Evolutionary conservation across 1,284 basidiomycete genomes (phyloP), one percentile per base, ranked within the genome.

Genomic region (Marasmius oreades): DNA sequence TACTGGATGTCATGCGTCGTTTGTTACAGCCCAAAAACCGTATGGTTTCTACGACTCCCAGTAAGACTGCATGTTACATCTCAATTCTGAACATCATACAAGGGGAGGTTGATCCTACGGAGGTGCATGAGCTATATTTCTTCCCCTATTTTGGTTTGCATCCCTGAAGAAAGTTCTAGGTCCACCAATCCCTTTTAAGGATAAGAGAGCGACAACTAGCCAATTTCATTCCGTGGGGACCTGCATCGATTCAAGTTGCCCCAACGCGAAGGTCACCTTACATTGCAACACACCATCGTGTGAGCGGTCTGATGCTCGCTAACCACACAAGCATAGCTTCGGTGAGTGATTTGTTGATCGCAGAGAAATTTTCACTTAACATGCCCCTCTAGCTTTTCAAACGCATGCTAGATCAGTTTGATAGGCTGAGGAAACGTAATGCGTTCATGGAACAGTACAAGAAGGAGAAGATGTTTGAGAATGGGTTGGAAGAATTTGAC

Each of bases 171-270:
- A 31, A 31, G 28, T 31, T n/a, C 28, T 5, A 31, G 28, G 91
- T 95, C 7, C 97, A 99, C 72, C 97, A 99, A 84, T 97, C 94
- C 14, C 77, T 99, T 33, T 80, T 99, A 23, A 88, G 97, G 8
- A 99, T 99, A 65, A 86, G 97, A 33, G 97, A 99, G 73, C 85
- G 96, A 31, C 93, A 98, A 67, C 79, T 99, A 14, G 96, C 97
- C 6, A 97, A 91, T 69, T 99, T 99, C 72, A 98, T 99, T 60
- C 96, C 97, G 2, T 99, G 97, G 97, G 97, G 97, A 3, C 97
- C 97, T 1, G 96, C 96, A 1, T 95, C 93, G 45, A 98, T 98
- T 65, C 97, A 99, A 74, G 95, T 99, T 1, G 96, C 97, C 4
- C 76, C 98, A 59, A 97, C 95, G 1, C 89, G 93, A 62, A 88